Evolutionary conservation across 768 basidiomycete species (phyloP), one percentile per base, ranked within the genome.

Genomic region (Pleurotus salmoneostramineus): DNA sequence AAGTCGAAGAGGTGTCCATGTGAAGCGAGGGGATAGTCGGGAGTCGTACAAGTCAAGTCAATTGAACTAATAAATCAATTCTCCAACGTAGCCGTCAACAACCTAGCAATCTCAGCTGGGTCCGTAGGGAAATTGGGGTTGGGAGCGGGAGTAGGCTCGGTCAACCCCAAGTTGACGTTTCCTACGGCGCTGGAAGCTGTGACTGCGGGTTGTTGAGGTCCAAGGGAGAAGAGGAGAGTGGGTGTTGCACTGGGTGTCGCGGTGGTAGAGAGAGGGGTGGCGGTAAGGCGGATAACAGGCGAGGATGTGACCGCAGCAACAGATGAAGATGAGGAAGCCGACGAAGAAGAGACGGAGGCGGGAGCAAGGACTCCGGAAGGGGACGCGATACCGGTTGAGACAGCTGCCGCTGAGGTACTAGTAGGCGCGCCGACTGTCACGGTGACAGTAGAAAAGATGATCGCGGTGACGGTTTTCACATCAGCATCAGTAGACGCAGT

Each of bases 371-470:
- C 45, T n/a, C 44, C 43, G 27, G 37, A 14, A 34, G 57, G 46
- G 17, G 56, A n/a, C 17, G 42, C 51, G 43, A 44, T 54, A 12
- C 45, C 12, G 14, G 46, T 34, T 6, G 56, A 57, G 36, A 45
- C 27, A 32, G 33, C 21, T 15, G 56, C 14, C 17, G 21, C 15
- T 15, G 47, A n/a, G 5, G 58, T 54, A 10, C 59, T 32, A 15
- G 66, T 58, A 34, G 62, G 50, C 35, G 59, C 55, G 21, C 45
- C 49, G 27, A 51, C 55, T 1, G 57, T 55, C 35, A 57, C 21
- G 12, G 58, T 51, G 48, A 63, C 45, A 4, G 56, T 62, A 10
- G 70, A 69, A 48, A 69, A 62, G 5, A 66, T 67, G 6, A 63
- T 59, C 11, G 65, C 31, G 31, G 56, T 56, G 8, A 49, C 55